Conservation (phyloP, 768 basidiomycete genomes). For the Amanita fuliginea region DNA sequence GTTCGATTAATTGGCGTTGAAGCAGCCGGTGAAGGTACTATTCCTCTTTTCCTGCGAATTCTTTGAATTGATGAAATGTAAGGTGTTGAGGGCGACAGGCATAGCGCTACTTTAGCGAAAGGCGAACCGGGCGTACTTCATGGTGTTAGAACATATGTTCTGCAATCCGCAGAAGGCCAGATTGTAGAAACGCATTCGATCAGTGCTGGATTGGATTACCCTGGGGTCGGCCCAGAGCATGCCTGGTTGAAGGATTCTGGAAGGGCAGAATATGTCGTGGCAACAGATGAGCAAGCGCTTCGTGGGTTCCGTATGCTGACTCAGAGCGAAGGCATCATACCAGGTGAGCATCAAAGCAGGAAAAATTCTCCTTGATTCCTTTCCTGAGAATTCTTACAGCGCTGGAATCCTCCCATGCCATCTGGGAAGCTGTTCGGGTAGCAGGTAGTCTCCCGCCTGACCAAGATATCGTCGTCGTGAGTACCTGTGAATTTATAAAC, state of each 20-base stretch:
- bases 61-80: slow-evolving; percentile 14
- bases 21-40: slow-evolving; percentile 88
- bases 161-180: slow-evolving; percentile 83
- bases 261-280: slow-evolving; percentile 85
- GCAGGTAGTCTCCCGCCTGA: slow-evolving; percentile 82
- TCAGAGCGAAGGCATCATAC: slow-evolving; percentile 94
- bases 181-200: slow-evolving; percentile 97
- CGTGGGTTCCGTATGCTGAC: slow-evolving; percentile 88
- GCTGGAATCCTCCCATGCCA: slow-evolving; percentile 89
- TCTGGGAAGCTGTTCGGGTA: slow-evolving; percentile 83
- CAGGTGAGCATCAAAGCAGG: slow-evolving; percentile 39
- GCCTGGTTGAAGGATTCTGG: slow-evolving; percentile 94
- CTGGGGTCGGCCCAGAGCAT: slow-evolving; percentile 97
- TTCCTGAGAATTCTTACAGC: slow-evolving; percentile 34
- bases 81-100: slow-evolving; percentile 75
- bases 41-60: not conserved
- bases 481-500: slow-evolving; percentile 18
- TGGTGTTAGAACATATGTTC: slow-evolving; percentile 90
- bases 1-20: slow-evolving; percentile 92
- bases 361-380: not conserved
- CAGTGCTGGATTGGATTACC: slow-evolving; percentile 93
- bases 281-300: slow-evolving; percentile 90
- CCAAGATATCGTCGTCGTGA: slow-evolving; percentile 80
- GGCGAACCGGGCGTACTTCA: slow-evolving; percentile 93
- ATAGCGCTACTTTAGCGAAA: slow-evolving; percentile 88